A percentile compares a stretch with the other conserved stretches of the same genome.
phyloP scores from a whole-genome alignment of 1,139 yeast genomes.

The Saccharomycopsis phalli region DNA sequence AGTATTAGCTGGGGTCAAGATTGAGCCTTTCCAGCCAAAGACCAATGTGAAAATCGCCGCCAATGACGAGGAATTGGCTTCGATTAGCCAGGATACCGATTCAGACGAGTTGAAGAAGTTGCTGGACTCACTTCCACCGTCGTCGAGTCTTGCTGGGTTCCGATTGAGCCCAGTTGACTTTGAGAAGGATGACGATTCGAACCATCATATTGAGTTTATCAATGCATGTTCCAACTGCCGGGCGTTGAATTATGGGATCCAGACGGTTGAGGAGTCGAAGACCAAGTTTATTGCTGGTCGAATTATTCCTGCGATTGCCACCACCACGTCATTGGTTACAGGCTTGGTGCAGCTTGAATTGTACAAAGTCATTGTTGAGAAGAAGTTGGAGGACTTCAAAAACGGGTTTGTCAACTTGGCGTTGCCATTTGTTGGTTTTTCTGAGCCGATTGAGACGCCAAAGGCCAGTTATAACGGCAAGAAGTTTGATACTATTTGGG shows the following conservation, averaged over 20 bases:
- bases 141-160: slow-evolving; percentile 83
- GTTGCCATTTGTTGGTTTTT: slow-evolving; percentile 91
- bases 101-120: slow-evolving; percentile 50
- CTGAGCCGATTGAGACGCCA: slow-evolving; percentile 87
- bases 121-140: slow-evolving; percentile 78
- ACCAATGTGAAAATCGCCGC: slow-evolving; percentile 77
- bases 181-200: slow-evolving; percentile 95
- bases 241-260: slow-evolving; percentile 84
- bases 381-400: slow-evolving; percentile 77
- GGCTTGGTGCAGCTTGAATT: slow-evolving; percentile 90
- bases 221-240: slow-evolving; percentile 96
- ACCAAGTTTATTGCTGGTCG: slow-evolving; percentile 87
- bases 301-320: slow-evolving; percentile 97
- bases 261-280: slow-evolving; percentile 64
- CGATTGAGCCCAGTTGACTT: slow-evolving; percentile 82
- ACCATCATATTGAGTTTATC: slow-evolving; percentile 93
- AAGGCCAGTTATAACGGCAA: slow-evolving; percentile 76
- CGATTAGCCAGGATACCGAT: slow-evolving; percentile 46
- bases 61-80: slow-evolving; percentile 82
- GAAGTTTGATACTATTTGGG: slow-evolving; percentile 88
- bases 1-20: slow-evolving; percentile 44
- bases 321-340: slow-evolving; percentile 94
- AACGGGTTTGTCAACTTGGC: slow-evolving; percentile 94
- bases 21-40: slow-evolving; percentile 66
- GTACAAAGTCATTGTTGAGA: slow-evolving; percentile 69